phyloP scores from a whole-genome alignment of 371 early-diverging fungal species.

The Mortierella sp. region DNA sequence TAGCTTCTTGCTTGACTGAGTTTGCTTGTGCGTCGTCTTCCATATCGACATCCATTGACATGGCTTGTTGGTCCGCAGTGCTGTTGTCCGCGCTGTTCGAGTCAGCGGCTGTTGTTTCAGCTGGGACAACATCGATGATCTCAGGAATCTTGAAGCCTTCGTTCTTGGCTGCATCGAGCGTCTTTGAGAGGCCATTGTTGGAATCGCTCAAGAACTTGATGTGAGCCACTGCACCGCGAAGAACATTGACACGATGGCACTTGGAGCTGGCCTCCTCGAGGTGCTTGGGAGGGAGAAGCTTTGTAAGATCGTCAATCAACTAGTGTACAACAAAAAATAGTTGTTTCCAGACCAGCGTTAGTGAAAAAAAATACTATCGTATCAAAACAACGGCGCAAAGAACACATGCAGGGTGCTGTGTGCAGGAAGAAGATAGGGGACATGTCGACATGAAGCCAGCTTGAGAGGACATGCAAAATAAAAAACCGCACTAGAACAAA shows the following conservation, averaged over 20 bases:
- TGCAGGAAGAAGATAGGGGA: too few relatives aligned
- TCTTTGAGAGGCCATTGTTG: constrained; percentile 15
- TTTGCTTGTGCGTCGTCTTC: constrained; percentile 5
- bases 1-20: constrained; percentile 18
- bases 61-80: constrained; percentile 3
- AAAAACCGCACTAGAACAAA: background rate
- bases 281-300: constrained; percentile 50
- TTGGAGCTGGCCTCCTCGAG: constrained; percentile 56
- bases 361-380: background rate
- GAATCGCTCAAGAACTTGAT: constrained; percentile 51
- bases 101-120: background rate
- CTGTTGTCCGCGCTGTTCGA: background rate
- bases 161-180: constrained; percentile 26
- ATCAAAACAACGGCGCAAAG: background rate
- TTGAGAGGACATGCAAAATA: background rate
- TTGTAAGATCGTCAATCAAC: constrained; percentile 56
- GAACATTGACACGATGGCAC: constrained; percentile 58
- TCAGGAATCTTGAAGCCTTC: constrained; percentile 12
- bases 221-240: constrained; percentile 57
- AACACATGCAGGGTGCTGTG: constrained; percentile 4
- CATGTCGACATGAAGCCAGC: background rate
- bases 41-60: constrained; percentile 39
- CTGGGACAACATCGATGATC: background rate
- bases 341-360: background rate
- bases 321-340: background rate